These are phyloP conservation scores for Neonectria ditissima DNA, from an alignment of 2,329 filamentous ascomycete genomes.

Conservation along the genomic window DNA sequence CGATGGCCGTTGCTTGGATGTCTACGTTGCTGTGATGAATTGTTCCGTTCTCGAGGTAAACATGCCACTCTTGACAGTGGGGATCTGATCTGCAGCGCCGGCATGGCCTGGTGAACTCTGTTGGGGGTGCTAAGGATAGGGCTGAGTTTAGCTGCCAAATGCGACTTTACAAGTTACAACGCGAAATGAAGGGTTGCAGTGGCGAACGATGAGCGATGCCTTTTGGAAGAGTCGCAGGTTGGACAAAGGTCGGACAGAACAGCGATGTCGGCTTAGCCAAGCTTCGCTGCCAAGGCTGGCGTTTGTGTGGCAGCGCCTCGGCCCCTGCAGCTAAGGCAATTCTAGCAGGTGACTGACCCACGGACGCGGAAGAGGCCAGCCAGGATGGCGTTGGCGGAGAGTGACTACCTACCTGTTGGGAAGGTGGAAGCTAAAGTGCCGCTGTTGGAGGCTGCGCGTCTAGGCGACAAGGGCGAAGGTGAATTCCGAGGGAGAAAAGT, in stretches of 20 bases:
- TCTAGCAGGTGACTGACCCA: slow-evolving; percentile 2
- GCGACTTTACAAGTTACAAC: background rate
- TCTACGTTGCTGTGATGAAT: background rate
- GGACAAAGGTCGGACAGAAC: background rate
- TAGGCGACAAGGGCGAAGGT: too few species aligned
- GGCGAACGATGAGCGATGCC: background rate
- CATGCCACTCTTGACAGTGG: background rate
- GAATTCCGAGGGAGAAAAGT: too few species aligned
- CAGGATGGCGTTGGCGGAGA: background rate
- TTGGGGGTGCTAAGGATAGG: background rate
- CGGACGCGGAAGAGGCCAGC: background rate
- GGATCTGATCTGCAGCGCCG: background rate
- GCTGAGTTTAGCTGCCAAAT: background rate
- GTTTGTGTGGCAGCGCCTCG: background rate
- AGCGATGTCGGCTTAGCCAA: background rate
- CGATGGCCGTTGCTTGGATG: background rate
- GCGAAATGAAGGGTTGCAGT: background rate
- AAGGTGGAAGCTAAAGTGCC: background rate
- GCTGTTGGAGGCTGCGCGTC: background rate
- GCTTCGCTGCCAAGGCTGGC: background rate
- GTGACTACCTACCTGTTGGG: background rate
- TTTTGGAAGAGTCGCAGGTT: background rate
- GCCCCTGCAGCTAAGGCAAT: background rate
- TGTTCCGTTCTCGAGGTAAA: background rate
- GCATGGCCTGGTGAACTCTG: background rate